phyloP scores from a whole-genome alignment of 2,329 filamentous ascomycete species.

The Mycocentrospora acerina region DNA sequence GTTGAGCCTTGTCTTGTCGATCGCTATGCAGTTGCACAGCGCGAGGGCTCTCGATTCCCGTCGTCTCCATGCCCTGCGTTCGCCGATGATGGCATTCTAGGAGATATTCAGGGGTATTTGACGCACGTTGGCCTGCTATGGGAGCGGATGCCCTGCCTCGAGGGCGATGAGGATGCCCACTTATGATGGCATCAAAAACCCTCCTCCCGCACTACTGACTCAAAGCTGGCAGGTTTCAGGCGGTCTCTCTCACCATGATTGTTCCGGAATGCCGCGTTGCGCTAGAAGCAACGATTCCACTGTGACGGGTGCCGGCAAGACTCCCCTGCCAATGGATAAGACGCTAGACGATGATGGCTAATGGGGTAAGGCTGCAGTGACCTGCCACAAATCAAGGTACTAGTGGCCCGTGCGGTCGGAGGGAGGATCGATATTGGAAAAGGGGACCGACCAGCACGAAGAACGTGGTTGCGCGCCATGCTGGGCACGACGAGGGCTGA shows the following conservation, averaged over 20 bases:
- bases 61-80: conserved; percentile 19
- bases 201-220: conserved; percentile 18
- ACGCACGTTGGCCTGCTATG: conserved; percentile 1
- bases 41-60: conserved; percentile 20
- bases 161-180: conserved; percentile 10
- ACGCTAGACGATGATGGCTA: conserved; percentile 15
- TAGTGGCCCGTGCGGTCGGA: conserved; percentile 20
- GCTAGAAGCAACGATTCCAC: conserved; percentile 35
- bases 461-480: conserved; percentile 10
- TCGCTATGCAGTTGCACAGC: conserved; percentile 19
- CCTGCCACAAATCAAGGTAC: conserved; percentile 26
- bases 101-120: not conserved
- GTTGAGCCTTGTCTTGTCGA: conserved; percentile 22
- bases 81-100: conserved; percentile 1
- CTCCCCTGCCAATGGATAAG: conserved; percentile 17
- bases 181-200: conserved; percentile 17
- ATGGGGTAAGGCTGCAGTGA: conserved; percentile 39
- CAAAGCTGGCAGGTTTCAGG: conserved; percentile 16
- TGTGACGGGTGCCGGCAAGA: conserved; percentile 25
- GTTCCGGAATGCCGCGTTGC: conserved; percentile 32
- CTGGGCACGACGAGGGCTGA: not conserved
- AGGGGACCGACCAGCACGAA: conserved; percentile 13
- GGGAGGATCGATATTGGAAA: conserved; percentile 16
- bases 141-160: conserved; percentile 5
- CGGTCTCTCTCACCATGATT: conserved; percentile 22